phyloP scores from a whole-genome alignment of 2,329 filamentous ascomycete genomes.

The Fusarium anguioides region DNA sequence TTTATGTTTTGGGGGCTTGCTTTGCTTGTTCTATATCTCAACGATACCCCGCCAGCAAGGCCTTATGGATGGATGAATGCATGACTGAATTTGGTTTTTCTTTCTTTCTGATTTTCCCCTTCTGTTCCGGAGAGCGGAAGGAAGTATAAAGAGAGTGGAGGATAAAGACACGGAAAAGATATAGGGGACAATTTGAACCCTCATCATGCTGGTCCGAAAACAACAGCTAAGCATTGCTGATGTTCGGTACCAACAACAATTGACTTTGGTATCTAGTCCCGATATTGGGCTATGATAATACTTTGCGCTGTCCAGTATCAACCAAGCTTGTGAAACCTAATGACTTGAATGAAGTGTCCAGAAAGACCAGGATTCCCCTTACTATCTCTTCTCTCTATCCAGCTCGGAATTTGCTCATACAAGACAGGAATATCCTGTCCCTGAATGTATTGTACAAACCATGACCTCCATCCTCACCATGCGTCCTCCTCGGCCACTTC shows the following conservation, averaged over 20 bases:
- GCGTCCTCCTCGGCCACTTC: slow-evolving; percentile 64
- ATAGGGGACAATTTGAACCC: slow-evolving; percentile 8
- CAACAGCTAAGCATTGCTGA: background rate
- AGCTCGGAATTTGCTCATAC: background rate
- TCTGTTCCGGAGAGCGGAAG: slow-evolving; percentile 5
- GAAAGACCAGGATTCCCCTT: background rate
- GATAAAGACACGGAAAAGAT: background rate
- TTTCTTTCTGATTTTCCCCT: slow-evolving; percentile 10
- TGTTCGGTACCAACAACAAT: slow-evolving; percentile 19
- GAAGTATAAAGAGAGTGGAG: slow-evolving; percentile 8
- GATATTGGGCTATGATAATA: slow-evolving; percentile 25
- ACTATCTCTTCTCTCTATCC: background rate
- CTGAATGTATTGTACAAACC: background rate
- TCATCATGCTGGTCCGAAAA: background rate
- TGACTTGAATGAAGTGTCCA: slow-evolving; percentile 6
- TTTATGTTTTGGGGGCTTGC: slow-evolving; percentile 47
- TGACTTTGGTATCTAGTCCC: slow-evolving; percentile 33
- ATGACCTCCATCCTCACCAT: slow-evolving; percentile 50
- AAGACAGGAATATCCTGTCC: background rate
- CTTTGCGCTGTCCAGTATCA: background rate
- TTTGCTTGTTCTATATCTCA: slow-evolving; percentile 54
- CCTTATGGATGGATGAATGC: slow-evolving; percentile 47
- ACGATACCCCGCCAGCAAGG: slow-evolving; percentile 54
- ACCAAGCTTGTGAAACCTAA: background rate
- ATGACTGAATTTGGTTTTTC: slow-evolving; percentile 37